These are phyloP conservation scores for Terfezia claveryi DNA, from an alignment of 495 filamentous ascomycete genomes.

Conservation along the genomic window DNA sequence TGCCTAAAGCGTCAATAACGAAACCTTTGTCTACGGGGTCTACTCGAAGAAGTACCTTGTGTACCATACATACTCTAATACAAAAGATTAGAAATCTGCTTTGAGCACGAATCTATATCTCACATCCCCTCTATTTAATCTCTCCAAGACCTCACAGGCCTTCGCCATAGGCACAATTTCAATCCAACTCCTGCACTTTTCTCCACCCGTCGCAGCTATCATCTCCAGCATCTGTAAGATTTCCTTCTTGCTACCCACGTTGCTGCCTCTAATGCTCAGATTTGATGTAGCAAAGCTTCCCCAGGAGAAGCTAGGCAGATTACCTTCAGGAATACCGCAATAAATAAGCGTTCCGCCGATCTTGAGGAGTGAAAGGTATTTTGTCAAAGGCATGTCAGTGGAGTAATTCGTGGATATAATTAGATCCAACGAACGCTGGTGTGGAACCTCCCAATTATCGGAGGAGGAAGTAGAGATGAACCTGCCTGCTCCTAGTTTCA, in stretches of 20 bases:
- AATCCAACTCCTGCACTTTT: too few relatives aligned
- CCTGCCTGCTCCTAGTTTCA: slow-evolving; percentile 47
- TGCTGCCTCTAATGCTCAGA: slow-evolving; percentile 56
- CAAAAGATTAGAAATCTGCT: too few relatives aligned
- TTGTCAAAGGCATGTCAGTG: slow-evolving; percentile 33
- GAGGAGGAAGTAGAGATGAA: slow-evolving; percentile 20
- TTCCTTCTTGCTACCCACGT: slow-evolving; percentile 57
- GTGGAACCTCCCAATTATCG: background rate
- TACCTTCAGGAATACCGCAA: slow-evolving; percentile 64
- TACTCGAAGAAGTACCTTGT: too few relatives aligned
- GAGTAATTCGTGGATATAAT: slow-evolving; percentile 36
- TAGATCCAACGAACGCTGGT: slow-evolving; percentile 26
- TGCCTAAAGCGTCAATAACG: too few relatives aligned
- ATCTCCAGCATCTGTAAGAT: slow-evolving; percentile 65
- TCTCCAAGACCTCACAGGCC: slow-evolving; percentile 40
- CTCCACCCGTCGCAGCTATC: slow-evolving; percentile 35
- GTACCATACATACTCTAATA: too few relatives aligned
- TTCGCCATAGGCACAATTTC: slow-evolving; percentile 18
- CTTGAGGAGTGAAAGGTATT: slow-evolving; percentile 59
- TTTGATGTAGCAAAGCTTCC: slow-evolving; percentile 59
- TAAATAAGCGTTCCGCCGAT: slow-evolving; percentile 66
- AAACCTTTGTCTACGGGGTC: too few relatives aligned
- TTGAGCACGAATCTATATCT: slow-evolving; percentile 18
- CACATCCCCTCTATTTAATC: slow-evolving; percentile 50
- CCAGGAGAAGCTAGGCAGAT: slow-evolving; percentile 50